phyloP scores from a whole-genome alignment of 1,284 basidiomycete species.

The Inonotus hispidus region DNA sequence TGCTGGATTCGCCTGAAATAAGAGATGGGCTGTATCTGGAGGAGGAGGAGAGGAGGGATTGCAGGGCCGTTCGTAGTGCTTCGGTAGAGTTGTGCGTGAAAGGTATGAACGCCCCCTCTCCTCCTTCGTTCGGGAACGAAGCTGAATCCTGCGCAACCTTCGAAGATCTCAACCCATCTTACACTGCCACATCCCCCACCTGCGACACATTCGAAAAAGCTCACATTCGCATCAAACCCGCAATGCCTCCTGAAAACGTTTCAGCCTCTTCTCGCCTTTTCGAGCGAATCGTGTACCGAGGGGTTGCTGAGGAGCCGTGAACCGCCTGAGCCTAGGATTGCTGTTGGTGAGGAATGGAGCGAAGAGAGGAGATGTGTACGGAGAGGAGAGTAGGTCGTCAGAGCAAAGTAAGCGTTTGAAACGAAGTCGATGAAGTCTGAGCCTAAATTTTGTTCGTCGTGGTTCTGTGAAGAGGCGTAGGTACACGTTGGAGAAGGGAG shows the following conservation, averaged over 20 bases:
- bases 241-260: constrained; percentile 66
- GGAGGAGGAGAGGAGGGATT: constrained; percentile 33
- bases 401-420: constrained; percentile 92
- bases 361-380: constrained; percentile 52
- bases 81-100: constrained; percentile 76
- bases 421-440: constrained; percentile 64
- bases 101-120: constrained; percentile 25
- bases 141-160: constrained; percentile 32
- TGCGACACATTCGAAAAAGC: constrained; percentile 84
- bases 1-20: constrained; percentile 30
- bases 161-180: constrained; percentile 78
- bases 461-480: background rate
- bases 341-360: constrained; percentile 43
- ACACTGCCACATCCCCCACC: constrained; percentile 71
- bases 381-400: constrained; percentile 58
- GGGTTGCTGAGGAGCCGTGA: constrained; percentile 85
- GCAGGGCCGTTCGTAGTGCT: constrained; percentile 42
- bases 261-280: constrained; percentile 63
- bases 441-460: constrained; percentile 15
- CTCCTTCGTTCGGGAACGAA: too few species aligned
- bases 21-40: constrained; percentile 28
- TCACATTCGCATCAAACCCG: constrained; percentile 92
- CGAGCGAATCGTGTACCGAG: constrained; percentile 60
- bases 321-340: constrained; percentile 83
- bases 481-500: constrained; percentile 42